These are phyloP conservation scores for Neurospora sp. DNA, from an alignment of 495 filamentous ascomycete genomes.

Conservation along the genomic window DNA sequence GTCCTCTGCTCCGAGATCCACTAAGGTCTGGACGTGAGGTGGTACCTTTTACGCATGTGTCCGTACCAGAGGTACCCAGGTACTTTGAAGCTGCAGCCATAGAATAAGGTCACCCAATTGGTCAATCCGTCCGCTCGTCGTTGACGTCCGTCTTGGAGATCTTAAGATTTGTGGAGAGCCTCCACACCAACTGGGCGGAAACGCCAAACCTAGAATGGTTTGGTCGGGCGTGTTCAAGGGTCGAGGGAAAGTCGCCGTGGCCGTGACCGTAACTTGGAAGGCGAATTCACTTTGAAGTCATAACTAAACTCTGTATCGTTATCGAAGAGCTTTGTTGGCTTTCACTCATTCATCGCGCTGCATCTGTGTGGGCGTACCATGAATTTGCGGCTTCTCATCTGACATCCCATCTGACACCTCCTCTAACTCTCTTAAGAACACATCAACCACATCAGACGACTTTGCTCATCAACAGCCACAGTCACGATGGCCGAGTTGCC, in stretches of 20 bases:
- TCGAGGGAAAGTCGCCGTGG: neutral
- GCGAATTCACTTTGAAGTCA: neutral
- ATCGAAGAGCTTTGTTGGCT: neutral
- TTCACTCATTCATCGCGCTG: too few species aligned
- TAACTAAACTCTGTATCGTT: neutral
- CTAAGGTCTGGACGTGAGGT: neutral
- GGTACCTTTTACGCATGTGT: neutral
- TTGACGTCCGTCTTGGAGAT: neutral
- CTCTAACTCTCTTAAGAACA: neutral
- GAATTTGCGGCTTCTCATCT: neutral
- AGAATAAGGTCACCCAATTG: neutral
- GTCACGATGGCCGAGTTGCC: constrained; percentile 27
- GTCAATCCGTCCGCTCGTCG: neutral
- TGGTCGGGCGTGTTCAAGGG: neutral
- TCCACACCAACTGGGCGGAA: neutral
- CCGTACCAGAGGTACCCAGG: neutral
- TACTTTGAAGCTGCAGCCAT: neutral
- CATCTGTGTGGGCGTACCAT: neutral
- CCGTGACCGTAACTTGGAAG: neutral
- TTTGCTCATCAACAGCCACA: constrained; percentile 1
- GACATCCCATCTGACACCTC: neutral
- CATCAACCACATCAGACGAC: neutral
- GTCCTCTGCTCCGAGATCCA: neutral
- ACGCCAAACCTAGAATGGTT: neutral
- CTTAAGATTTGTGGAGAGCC: neutral